These are phyloP conservation scores for Hyparrhenia diplandra DNA, from an alignment of 176 grass and related monocot species.

Conservation along the genomic window DNA sequence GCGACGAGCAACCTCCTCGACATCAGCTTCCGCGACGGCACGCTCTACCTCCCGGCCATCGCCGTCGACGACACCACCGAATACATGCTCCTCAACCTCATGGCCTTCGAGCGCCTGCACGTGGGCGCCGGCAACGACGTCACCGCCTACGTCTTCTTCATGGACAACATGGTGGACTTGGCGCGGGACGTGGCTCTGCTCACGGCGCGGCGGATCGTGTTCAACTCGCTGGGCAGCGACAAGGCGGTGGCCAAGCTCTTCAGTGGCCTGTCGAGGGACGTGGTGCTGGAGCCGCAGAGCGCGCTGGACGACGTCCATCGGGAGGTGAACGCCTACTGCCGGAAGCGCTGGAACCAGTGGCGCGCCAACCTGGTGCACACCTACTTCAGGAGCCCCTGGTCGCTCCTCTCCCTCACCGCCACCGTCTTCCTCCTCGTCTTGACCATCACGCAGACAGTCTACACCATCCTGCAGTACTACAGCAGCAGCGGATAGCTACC, in stretches of 20 bases:
- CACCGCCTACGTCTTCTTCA: constrained; percentile 83
- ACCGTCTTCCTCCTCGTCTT: constrained; percentile 40
- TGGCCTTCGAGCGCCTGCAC: constrained; percentile 86
- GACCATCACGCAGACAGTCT: constrained; percentile 52
- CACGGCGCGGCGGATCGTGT: constrained; percentile 6
- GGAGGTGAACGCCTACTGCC: constrained; percentile 41
- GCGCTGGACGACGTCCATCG: constrained; percentile 26
- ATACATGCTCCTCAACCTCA: constrained; percentile 78
- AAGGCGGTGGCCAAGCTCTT: constrained; percentile 42
- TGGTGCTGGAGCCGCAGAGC: constrained; percentile 28
- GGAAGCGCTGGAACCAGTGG: constrained; percentile 43
- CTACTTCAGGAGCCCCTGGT: constrained; percentile 58
- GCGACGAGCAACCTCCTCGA: constrained; percentile 49
- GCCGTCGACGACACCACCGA: constrained; percentile 72
- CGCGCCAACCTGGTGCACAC: constrained; percentile 45
- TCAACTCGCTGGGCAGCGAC: constrained; percentile 41
- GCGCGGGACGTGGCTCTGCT: constrained; percentile 71
- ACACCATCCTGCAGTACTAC: constrained; percentile 37
- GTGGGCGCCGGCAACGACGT: constrained; percentile 67
- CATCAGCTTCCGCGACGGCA: constrained; percentile 50
- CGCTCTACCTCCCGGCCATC: constrained; percentile 48
- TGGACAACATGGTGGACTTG: constrained; percentile 81
- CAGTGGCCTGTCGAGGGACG: constrained; percentile 39
- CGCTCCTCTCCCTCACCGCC: constrained; percentile 48
- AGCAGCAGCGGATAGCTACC: background rate